phyloP scores from a whole-genome alignment of 2,329 filamentous ascomycete genomes.

The Incumbomyces lentus region DNA sequence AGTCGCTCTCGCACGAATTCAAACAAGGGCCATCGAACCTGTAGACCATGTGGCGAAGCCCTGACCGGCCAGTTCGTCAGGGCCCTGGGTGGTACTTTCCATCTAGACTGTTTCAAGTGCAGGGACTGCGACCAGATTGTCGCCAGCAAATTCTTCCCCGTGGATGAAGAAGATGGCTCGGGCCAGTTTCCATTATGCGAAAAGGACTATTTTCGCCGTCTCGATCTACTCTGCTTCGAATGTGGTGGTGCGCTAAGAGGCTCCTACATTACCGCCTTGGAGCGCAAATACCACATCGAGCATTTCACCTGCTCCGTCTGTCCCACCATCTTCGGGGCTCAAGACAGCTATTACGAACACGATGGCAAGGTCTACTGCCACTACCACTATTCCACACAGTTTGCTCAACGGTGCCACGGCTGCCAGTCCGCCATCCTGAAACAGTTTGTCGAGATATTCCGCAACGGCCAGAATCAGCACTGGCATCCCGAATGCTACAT shows the following conservation, averaged over 20 bases:
- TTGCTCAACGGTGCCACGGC: slow-evolving; percentile 90
- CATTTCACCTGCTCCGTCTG: slow-evolving; percentile 98
- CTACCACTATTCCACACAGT: slow-evolving; percentile 96
- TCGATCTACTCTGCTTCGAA: slow-evolving; percentile 82
- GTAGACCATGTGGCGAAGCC: slow-evolving; percentile 76
- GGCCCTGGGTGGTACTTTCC: slow-evolving; percentile 84
- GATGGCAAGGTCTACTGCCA: slow-evolving; percentile 95
- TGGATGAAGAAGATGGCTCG: slow-evolving; percentile 76
- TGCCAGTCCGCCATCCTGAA: slow-evolving; percentile 96
- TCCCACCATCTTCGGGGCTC: slow-evolving; percentile 92
- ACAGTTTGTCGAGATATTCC: slow-evolving; percentile 97
- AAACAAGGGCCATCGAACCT: slow-evolving; percentile 43
- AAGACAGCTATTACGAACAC: slow-evolving; percentile 98
- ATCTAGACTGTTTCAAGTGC: slow-evolving; percentile 96
- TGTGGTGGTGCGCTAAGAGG: slow-evolving; percentile 88
- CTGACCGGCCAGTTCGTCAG: slow-evolving; percentile 94
- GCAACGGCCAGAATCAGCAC: slow-evolving; percentile 95
- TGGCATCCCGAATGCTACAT: slow-evolving; percentile 99
- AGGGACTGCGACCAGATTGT: slow-evolving; percentile 94
- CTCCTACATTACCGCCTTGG: slow-evolving; percentile 94
- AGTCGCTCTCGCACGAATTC: slow-evolving; percentile 25
- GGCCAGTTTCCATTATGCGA: slow-evolving; percentile 90
- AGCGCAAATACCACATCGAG: slow-evolving; percentile 97
- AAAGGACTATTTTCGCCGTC: slow-evolving; percentile 89
- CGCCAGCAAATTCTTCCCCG: slow-evolving; percentile 96